Evolutionary conservation across 768 basidiomycete species (phyloP).

Genomic region (Mycena albidolilacea): DNA sequence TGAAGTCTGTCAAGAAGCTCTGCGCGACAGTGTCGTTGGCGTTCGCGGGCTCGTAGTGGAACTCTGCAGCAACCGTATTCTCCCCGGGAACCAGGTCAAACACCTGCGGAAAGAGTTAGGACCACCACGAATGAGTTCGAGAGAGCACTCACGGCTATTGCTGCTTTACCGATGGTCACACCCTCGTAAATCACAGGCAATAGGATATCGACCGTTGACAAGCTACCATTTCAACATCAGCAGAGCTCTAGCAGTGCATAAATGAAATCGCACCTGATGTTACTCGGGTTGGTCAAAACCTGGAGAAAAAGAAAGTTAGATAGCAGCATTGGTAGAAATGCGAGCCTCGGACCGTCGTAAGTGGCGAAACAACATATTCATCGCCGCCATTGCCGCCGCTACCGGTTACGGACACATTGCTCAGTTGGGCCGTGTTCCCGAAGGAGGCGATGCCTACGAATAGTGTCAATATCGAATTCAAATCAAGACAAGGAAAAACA

Average conservation of each 20-base stretch:
- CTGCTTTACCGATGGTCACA: constrained; percentile 71
- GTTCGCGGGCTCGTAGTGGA: constrained; percentile 76
- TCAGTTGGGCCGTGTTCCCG: constrained; percentile 64
- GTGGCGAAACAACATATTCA: constrained; percentile 70
- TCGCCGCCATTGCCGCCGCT: constrained; percentile 76
- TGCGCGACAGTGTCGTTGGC: constrained; percentile 77
- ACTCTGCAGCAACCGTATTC: constrained; percentile 69
- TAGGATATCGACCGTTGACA: constrained; percentile 64
- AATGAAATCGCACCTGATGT: no score
- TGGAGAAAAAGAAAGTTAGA: no score
- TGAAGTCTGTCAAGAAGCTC: constrained; percentile 72
- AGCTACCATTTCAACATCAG: no score
- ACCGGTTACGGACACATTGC: constrained; percentile 72
- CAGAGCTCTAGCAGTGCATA: no score
- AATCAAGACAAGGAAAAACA: constrained; percentile 7
- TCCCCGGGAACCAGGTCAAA: constrained; percentile 73
- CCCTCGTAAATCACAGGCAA: constrained; percentile 73
- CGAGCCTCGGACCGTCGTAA: constrained; percentile 59
- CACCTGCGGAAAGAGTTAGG: constrained; percentile 50
- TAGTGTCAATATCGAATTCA: background rate
- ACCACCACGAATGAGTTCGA: background rate
- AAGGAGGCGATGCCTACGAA: constrained; percentile 71
- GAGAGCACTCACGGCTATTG: constrained; percentile 63
- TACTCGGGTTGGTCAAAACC: no score
- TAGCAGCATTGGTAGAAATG: no score